Evolutionary conservation across 2,329 filamentous ascomycete genomes (phyloP).

Genomic region (Colletotrichum filicis): DNA sequence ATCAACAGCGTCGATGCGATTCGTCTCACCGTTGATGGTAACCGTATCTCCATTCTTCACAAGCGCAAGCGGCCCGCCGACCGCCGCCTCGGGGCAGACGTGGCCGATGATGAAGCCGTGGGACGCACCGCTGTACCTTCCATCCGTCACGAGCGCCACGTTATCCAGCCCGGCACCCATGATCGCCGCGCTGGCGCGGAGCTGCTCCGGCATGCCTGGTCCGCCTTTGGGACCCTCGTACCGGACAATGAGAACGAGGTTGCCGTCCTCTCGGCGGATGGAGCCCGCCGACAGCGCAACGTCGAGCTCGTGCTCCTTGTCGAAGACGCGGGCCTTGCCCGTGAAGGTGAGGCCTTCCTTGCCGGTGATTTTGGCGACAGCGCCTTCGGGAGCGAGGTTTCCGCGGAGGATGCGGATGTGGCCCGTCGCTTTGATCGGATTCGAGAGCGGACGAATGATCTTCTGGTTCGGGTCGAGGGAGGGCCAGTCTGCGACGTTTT

Average conservation of each 20-base stretch:
- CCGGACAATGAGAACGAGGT: constrained; percentile 88
- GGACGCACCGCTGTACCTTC: constrained; percentile 86
- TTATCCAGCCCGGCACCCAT: constrained; percentile 93
- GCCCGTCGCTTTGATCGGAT: constrained; percentile 82
- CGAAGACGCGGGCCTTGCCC: constrained; percentile 84
- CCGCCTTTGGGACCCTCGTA: constrained; percentile 96
- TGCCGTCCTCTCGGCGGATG: constrained; percentile 67
- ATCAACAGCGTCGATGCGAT: constrained; percentile 74
- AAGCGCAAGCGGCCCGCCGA: constrained; percentile 87
- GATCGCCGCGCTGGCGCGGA: constrained; percentile 87
- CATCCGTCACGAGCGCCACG: constrained; percentile 91
- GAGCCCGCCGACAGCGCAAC: constrained; percentile 78
- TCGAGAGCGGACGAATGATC: constrained; percentile 80
- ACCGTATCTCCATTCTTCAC: constrained; percentile 84
- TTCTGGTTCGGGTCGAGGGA: constrained; percentile 81
- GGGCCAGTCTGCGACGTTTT: constrained; percentile 83
- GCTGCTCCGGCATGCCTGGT: constrained; percentile 95
- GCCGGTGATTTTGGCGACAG: constrained; percentile 95
- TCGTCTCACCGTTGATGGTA: constrained; percentile 86
- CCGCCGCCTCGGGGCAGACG: constrained; percentile 89
- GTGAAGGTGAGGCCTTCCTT: constrained; percentile 89
- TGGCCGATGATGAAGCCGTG: constrained; percentile 97
- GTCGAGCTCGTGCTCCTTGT: constrained; percentile 86
- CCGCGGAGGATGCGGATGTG: constrained; percentile 90
- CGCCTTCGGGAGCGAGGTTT: constrained; percentile 88